These are phyloP conservation scores for Epichloe brachyelytri DNA, from an alignment of 2,329 filamentous ascomycete genomes.

Conservation along the genomic window DNA sequence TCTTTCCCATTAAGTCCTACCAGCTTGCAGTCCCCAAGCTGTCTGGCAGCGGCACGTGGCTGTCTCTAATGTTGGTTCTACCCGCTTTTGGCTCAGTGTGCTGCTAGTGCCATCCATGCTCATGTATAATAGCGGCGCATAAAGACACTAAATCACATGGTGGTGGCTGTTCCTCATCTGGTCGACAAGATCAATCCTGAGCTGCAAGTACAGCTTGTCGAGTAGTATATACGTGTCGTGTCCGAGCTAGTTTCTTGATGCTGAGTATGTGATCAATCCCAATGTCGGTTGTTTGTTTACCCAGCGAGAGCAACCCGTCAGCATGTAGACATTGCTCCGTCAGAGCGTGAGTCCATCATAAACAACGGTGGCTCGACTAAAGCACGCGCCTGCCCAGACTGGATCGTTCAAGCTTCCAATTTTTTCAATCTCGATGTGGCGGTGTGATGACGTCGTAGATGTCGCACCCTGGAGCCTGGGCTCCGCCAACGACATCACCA, in stretches of 20 bases:
- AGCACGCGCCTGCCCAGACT: too few relatives aligned
- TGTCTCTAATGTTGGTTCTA: neutral
- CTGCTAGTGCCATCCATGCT: neutral
- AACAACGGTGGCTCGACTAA: too few relatives aligned
- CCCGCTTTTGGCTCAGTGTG: neutral
- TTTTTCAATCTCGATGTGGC: neutral
- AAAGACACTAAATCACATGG: neutral
- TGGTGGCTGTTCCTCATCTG: too few relatives aligned
- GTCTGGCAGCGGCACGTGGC: neutral
- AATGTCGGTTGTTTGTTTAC: too few relatives aligned
- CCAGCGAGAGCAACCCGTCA: too few relatives aligned
- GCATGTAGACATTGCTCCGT: too few relatives aligned
- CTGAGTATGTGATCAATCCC: too few relatives aligned
- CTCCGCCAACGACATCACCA: constrained; percentile 2
- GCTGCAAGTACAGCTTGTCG: too few relatives aligned
- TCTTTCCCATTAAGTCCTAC: neutral
- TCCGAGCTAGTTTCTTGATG: too few relatives aligned
- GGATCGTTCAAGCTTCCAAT: neutral
- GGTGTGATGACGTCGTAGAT: constrained; percentile 18
- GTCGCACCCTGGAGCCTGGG: constrained; percentile 14
- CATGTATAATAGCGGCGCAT: neutral
- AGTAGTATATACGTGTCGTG: too few relatives aligned
- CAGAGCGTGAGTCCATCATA: too few relatives aligned
- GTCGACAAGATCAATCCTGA: too few relatives aligned
- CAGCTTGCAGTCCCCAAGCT: neutral